Evolutionary conservation across 768 basidiomycete genomes (phyloP).

Genomic region (Termitomyces sp.): DNA sequence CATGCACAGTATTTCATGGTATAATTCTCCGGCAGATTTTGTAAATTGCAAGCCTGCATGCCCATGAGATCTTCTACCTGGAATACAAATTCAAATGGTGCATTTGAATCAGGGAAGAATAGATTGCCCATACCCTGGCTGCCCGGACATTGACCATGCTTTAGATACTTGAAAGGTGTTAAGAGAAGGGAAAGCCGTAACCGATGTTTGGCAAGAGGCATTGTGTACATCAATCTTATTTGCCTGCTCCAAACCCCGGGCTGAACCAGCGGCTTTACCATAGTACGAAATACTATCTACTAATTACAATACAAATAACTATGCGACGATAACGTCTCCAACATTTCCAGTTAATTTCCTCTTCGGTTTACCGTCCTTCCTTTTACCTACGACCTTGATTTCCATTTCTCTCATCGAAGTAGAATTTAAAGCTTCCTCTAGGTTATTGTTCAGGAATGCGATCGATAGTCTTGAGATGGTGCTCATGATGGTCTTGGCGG

Average conservation of each 20-base stretch:
- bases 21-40: slow-evolving; percentile 94
- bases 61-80: slow-evolving; percentile 87
- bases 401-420: slow-evolving; percentile 34
- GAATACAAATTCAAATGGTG: neutral
- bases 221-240: neutral
- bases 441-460: slow-evolving; percentile 37
- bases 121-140: slow-evolving; percentile 29
- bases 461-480: slow-evolving; percentile 34
- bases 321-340: slow-evolving; percentile 42
- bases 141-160: slow-evolving; percentile 42
- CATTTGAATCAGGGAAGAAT: neutral
- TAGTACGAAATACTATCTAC: too few relatives aligned
- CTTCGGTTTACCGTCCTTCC: slow-evolving; percentile 42
- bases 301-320: neutral
- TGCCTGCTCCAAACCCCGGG: too few relatives aligned
- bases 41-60: slow-evolving; percentile 95
- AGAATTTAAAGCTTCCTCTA: slow-evolving; percentile 30
- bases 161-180: neutral
- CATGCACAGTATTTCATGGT: slow-evolving; percentile 79
- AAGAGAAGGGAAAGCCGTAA: neutral
- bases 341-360: slow-evolving; percentile 37
- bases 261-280: too few relatives aligned
- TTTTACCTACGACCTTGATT: slow-evolving; percentile 35
- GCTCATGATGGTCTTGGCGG: slow-evolving; percentile 30
- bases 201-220: slow-evolving; percentile 1